Evolutionary conservation across 257 asterid species (phyloP).

Genomic region (Avicennia marina): DNA sequence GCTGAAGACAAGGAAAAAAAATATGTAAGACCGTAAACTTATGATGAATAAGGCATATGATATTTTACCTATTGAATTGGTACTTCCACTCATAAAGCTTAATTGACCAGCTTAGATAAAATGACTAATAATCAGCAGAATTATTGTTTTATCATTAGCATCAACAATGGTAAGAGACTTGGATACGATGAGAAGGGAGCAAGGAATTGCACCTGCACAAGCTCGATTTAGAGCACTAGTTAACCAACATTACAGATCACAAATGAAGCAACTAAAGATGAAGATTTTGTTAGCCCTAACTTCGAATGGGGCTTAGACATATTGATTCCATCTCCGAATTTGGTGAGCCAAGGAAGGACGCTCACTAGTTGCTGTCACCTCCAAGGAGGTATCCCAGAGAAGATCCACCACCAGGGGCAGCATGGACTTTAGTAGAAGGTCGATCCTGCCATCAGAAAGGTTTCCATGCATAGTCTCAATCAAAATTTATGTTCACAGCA

Average conservation of each 20-base stretch:
- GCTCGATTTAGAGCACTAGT: constrained; percentile 15
- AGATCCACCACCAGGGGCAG: constrained; percentile 70
- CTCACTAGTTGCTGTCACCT: constrained; percentile 32
- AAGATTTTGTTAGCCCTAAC: constrained; percentile 9
- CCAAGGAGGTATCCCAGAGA: constrained; percentile 52
- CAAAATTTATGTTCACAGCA: not conserved
- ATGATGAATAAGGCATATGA: too few relatives aligned
- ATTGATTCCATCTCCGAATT: not conserved
- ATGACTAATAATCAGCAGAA: too few relatives aligned
- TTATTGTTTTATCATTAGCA: constrained; percentile 1
- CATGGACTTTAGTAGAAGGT: constrained; percentile 56
- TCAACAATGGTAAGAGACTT: constrained; percentile 15
- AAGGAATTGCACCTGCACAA: constrained; percentile 6
- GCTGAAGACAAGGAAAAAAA: too few relatives aligned
- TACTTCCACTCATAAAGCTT: too few relatives aligned
- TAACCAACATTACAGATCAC: constrained; percentile 20
- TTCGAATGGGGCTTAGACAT: constrained; percentile 6
- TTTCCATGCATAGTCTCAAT: not conserved
- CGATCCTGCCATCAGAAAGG: constrained; percentile 39
- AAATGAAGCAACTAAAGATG: constrained; percentile 15
- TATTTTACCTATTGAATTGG: too few relatives aligned
- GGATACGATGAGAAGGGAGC: constrained; percentile 3
- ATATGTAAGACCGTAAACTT: too few relatives aligned
- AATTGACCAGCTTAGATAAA: too few relatives aligned
- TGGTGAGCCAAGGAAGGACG: constrained; percentile 1